These are phyloP conservation scores for Coelastrella sp. DNA, from an alignment of 139 green algal species.

Conservation along the genomic window DNA sequence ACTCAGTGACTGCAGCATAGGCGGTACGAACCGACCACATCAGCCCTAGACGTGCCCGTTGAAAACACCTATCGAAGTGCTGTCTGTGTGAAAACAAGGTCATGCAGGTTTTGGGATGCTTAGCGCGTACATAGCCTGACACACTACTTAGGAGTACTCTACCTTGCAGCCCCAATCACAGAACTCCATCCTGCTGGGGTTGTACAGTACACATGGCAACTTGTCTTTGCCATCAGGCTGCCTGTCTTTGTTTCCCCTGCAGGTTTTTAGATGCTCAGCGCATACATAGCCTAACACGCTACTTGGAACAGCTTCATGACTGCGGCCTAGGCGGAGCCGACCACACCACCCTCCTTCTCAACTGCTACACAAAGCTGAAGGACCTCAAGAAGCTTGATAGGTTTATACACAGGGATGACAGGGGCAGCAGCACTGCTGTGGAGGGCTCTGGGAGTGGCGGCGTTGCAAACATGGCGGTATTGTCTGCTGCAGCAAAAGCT, in stretches of 20 bases:
- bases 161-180: too few species aligned
- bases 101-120: too few species aligned
- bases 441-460: background rate
- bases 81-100: too few species aligned
- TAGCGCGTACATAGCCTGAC: too few species aligned
- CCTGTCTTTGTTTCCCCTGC: background rate
- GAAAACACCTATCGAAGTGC: too few species aligned
- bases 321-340: constrained; percentile 82
- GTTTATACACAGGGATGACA: constrained; percentile 69
- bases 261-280: constrained; percentile 94
- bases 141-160: too few species aligned
- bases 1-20: constrained; percentile 84
- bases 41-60: constrained; percentile 59
- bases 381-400: constrained; percentile 87
- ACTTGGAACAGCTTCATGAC: constrained; percentile 92
- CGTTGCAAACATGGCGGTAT: background rate
- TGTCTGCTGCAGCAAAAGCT: constrained; percentile 2
- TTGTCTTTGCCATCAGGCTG: background rate
- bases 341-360: constrained; percentile 98
- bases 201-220: background rate
- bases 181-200: too few species aligned
- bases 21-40: constrained; percentile 88
- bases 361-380: constrained; percentile 94
- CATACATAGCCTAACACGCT: constrained; percentile 89
- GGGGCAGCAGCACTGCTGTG: background rate